A percentile compares a stretch with the other conserved stretches of the same genome.
Conservation (phyloP, 2,329 filamentous ascomycete species). For the Apiospora pterosperma region DNA sequence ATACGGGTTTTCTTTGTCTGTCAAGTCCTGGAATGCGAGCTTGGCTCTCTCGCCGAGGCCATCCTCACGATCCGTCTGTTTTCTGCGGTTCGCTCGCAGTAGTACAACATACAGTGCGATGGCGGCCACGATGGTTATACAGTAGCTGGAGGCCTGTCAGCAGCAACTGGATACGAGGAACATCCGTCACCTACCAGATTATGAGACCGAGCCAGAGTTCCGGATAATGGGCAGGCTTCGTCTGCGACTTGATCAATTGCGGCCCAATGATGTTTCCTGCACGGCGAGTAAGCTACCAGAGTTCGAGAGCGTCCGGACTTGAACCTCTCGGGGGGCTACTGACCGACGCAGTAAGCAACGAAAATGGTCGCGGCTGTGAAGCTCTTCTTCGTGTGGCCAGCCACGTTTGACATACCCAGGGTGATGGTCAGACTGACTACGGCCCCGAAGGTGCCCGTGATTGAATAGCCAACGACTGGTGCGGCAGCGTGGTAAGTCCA, state of each 20-base stretch:
- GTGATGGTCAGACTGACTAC: conserved; percentile 59
- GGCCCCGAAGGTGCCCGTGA: conserved; percentile 70
- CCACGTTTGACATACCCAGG: conserved; percentile 62
- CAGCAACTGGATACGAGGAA: conserved; percentile 4
- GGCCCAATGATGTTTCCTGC: conserved; percentile 71
- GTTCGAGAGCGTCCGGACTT: not conserved
- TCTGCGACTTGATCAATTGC: conserved; percentile 65
- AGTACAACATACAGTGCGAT: conserved; percentile 56
- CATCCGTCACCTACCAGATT: conserved; percentile 38
- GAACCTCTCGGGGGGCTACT: not conserved
- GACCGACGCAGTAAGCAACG: conserved; percentile 66
- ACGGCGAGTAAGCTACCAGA: not conserved
- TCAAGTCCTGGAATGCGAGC: conserved; percentile 64
- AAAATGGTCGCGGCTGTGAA: conserved; percentile 73
- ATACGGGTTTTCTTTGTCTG: conserved; percentile 65
- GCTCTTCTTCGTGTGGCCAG: conserved; percentile 74
- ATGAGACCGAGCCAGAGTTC: conserved; percentile 69
- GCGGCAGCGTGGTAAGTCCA: conserved; percentile 63
- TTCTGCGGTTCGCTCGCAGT: conserved; percentile 52
- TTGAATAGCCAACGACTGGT: conserved; percentile 67
- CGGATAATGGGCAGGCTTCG: conserved; percentile 64
- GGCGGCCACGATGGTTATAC: conserved; percentile 61
- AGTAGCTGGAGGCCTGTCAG: conserved; percentile 47
- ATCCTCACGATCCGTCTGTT: conserved; percentile 39
- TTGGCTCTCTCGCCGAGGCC: conserved; percentile 62